These are phyloP conservation scores for Apiotrichum sp. DNA, from an alignment of 1,284 basidiomycete genomes.

Conservation along the genomic window DNA sequence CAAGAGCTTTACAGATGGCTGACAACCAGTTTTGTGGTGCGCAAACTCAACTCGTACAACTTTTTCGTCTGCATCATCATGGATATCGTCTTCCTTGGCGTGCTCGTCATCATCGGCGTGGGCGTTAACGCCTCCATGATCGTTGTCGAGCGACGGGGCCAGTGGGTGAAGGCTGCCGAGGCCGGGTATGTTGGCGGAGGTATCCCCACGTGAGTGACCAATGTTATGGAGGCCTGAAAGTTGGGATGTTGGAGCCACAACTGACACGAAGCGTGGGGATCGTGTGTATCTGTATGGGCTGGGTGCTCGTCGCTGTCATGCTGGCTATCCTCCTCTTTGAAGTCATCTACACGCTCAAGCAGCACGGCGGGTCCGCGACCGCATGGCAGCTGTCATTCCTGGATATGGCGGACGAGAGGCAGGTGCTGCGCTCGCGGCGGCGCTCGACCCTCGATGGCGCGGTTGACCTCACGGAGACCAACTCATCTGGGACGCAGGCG, in stretches of 20 bases:
- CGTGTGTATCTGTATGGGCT: neutral
- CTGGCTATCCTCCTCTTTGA: neutral
- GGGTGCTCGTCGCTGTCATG: neutral
- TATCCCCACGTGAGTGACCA: neutral
- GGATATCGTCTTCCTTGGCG: neutral
- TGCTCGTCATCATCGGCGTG: neutral
- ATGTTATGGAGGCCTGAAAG: too few relatives aligned
- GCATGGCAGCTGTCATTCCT: neutral
- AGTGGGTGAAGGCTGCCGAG: neutral
- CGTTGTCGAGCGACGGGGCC: neutral
- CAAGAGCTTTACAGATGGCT: neutral
- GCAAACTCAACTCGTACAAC: neutral
- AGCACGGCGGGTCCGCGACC: neutral
- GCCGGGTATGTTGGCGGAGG: neutral
- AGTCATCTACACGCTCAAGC: neutral
- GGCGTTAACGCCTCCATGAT: neutral
- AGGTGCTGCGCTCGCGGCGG: neutral
- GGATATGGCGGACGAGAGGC: neutral
- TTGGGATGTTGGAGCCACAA: too few relatives aligned
- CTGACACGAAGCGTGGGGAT: neutral
- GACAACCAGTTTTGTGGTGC: too few relatives aligned
- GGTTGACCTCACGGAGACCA: too few relatives aligned
- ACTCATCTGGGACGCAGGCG: too few relatives aligned
- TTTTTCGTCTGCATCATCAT: conserved; percentile 1
- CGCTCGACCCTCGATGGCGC: too few relatives aligned